Conservation (phyloP, 257 asterid species). For the Scutellaria baicalensis region DNA sequence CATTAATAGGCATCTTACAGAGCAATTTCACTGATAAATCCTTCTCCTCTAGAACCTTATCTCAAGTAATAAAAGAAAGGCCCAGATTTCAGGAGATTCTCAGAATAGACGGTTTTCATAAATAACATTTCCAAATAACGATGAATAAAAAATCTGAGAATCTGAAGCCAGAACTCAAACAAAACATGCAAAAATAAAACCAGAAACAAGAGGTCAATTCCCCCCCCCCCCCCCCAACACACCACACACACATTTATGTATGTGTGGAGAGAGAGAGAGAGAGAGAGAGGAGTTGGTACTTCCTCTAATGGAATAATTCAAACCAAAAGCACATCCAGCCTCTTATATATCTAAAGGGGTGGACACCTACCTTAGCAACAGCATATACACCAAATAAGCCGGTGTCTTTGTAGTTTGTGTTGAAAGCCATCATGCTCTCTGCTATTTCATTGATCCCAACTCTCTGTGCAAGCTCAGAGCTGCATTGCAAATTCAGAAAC, state of each 20-base stretch:
- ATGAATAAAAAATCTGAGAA: background rate
- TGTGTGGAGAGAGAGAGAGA: too few relatives aligned
- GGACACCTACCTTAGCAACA: constrained; percentile 62
- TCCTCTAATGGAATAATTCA: background rate
- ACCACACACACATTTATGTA: background rate
- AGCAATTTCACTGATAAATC: background rate
- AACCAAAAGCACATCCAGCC: background rate
- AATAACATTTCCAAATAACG: too few relatives aligned
- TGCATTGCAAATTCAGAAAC: constrained; percentile 24
- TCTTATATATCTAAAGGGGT: background rate
- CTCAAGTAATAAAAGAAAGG: background rate
- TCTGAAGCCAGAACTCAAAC: background rate
- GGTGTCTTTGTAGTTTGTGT: constrained; percentile 82
- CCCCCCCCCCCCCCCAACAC: too few relatives aligned
- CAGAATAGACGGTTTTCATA: too few relatives aligned
- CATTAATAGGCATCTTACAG: background rate
- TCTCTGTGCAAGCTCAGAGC: constrained; percentile 76
- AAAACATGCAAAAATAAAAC: background rate
- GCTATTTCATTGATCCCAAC: constrained; percentile 72
- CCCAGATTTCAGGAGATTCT: background rate
- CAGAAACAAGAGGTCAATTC: background rate
- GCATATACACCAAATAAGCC: constrained; percentile 94
- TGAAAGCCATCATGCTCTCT: constrained; percentile 94
- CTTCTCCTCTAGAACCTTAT: background rate
- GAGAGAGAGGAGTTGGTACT: background rate